Base-by-base conservation (phyloP, 2,329 filamentous ascomycete genomes). In the Reticulascus tulasneorum region DNA sequence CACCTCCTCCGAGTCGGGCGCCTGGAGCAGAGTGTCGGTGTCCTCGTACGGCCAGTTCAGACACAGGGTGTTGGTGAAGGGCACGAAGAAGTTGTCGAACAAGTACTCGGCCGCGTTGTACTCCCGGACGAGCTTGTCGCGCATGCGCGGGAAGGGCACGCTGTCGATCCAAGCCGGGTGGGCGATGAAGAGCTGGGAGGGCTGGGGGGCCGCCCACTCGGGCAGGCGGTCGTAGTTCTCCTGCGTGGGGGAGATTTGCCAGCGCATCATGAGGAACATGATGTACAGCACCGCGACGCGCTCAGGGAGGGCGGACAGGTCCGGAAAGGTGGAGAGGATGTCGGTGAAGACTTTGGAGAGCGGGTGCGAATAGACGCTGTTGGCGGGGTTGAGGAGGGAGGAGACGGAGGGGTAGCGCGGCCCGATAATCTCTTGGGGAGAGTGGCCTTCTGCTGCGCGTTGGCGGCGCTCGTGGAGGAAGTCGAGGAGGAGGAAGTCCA, bases 191-290 rank as follows among this genome's bases (percentile, higher is more conserved):
- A 86, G 61, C 54, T 94, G 88, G 7, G 72, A 73, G 1, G 75
- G 69, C 2, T 74, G 66, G 2, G 89, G 88, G 0, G 73, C 73
- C 24, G 82, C 64, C 79, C 84, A 94, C 5, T 79, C 69, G 0
- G 89, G 88, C 9, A 95, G 63, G 5, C 84, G 74, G 17, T 87
- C 77, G 58, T 85, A 90, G 62, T 89, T 94, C 48, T 89, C 83
- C 42, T 74, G 72, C 0, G 86, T 86, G 0, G 88, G 87, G 19
- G 77, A 77, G 38, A 94, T 84, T 55, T 87, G 81, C 86, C 89
- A 95, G 26, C 83, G 77, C 82, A 93, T 87, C 45, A 89, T 56
- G 21, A 90, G 72, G 60, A 94, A 94, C 86, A 94, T 94, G 53
- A 84, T 67, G 56, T 90, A 94, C 7, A 94, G 71, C 7, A 87